phyloP scores from a whole-genome alignment of 306 rosid genomes.

The Cicer chorassanicum region DNA sequence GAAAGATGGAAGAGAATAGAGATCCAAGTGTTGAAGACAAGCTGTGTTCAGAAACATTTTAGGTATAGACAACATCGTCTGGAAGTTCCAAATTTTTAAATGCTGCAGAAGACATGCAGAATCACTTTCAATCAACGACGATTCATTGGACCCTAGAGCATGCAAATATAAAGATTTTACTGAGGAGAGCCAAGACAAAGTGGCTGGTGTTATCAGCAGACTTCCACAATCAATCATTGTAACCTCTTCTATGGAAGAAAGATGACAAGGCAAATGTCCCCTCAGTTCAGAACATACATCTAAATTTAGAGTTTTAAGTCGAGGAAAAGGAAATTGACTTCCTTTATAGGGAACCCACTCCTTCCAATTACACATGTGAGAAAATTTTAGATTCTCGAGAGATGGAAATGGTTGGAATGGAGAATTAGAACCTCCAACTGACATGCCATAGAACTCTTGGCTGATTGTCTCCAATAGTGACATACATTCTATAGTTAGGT shows the following conservation, averaged over 20 bases:
- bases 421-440: neutral
- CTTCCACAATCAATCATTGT: neutral
- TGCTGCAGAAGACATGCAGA: neutral
- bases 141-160: neutral
- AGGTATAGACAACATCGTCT: neutral
- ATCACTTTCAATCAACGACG: neutral
- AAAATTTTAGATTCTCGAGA: neutral
- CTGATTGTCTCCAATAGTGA: slow-evolving; percentile 3
- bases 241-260: neutral
- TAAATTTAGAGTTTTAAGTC: neutral
- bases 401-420: slow-evolving; percentile 25
- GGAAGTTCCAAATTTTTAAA: neutral
- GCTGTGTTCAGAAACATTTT: neutral
- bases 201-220: neutral
- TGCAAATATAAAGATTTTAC: neutral
- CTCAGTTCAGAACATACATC: neutral
- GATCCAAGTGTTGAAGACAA: neutral
- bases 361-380: neutral
- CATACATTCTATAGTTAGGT: neutral
- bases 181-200: neutral
- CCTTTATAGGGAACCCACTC: neutral
- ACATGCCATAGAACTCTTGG: slow-evolving; percentile 1
- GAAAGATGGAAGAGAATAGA: neutral
- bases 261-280: slow-evolving; percentile 10
- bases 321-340: neutral